Evolutionary conservation across 805 yeast genomes (phyloP).

Genomic region (Priceomyces fermenticarens): DNA sequence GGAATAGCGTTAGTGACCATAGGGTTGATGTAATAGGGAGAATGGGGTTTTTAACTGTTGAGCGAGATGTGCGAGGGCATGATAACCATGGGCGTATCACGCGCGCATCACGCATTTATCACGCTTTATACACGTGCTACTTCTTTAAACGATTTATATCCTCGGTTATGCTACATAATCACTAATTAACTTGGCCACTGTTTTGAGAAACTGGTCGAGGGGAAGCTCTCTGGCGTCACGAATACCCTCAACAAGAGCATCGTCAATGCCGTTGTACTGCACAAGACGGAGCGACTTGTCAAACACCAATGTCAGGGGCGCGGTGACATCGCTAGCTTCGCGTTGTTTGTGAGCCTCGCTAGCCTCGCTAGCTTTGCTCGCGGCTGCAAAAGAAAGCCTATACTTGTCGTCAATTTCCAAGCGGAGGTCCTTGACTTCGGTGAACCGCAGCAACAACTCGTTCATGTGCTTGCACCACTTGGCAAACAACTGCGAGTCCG

Average conservation of each 20-base stretch:
- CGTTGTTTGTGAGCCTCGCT: too few species aligned
- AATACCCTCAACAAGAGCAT: too few species aligned
- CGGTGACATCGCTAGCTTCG: too few species aligned
- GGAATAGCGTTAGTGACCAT: slow-evolving; percentile 4
- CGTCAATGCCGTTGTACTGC: too few species aligned
- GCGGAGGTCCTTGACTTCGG: slow-evolving; percentile 1
- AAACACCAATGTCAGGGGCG: too few species aligned
- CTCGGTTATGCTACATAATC: neutral
- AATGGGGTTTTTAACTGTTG: neutral
- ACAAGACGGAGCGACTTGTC: too few species aligned
- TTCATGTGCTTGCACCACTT: slow-evolving; percentile 24
- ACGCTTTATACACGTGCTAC: too few species aligned
- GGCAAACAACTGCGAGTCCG: slow-evolving; percentile 12
- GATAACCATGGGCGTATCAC: neutral
- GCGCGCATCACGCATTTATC: too few species aligned
- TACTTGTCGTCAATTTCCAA: neutral
- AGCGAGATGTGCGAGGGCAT: slow-evolving; percentile 3
- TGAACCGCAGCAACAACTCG: slow-evolving; percentile 12
- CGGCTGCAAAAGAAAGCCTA: neutral
- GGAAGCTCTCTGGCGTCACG: too few species aligned
- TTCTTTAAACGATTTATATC: neutral
- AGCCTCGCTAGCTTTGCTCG: too few species aligned
- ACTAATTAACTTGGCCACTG: too few species aligned
- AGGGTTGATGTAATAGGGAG: neutral
- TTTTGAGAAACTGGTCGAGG: too few species aligned